Evolutionary conservation across 2,329 filamentous ascomycete species (phyloP).

Genomic region (Hansfordia pulvinata): DNA sequence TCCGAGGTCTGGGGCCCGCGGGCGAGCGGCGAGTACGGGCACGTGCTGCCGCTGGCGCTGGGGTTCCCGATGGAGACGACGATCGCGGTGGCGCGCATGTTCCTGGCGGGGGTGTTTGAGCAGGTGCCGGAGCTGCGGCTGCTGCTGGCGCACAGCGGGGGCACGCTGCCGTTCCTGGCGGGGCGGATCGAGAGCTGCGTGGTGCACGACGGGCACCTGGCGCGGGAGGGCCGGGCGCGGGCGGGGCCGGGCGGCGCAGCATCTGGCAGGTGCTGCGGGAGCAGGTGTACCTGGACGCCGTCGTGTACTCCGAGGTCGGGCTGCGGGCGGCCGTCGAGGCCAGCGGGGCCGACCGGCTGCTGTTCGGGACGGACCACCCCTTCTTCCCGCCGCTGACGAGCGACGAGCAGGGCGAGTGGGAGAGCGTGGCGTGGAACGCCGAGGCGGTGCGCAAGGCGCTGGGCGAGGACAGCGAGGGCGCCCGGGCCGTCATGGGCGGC

Average conservation of each 20-base stretch:
- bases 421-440: conserved; percentile 50
- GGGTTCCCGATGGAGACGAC: conserved; percentile 91
- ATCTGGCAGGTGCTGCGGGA: conserved; percentile 45
- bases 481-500: conserved; percentile 16
- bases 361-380: conserved; percentile 76
- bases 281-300: conserved; percentile 81
- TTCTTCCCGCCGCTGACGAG: conserved; percentile 66
- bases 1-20: conserved; percentile 65
- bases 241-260: conserved; percentile 30
- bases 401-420: conserved; percentile 52
- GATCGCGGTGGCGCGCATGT: conserved; percentile 78
- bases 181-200: conserved; percentile 83
- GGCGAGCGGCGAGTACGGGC: conserved; percentile 58
- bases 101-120: conserved; percentile 77
- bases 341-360: conserved; percentile 52
- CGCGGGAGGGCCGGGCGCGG: conserved; percentile 48
- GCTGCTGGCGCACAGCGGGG: conserved; percentile 77
- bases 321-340: conserved; percentile 58
- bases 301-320: conserved; percentile 67
- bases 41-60: conserved; percentile 73
- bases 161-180: conserved; percentile 77
- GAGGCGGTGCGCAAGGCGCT: conserved; percentile 15
- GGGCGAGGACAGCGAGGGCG: conserved; percentile 12
- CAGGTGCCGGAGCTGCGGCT: conserved; percentile 55
- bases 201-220: conserved; percentile 65